Evolutionary conservation across 1,284 basidiomycete species (phyloP).

Genomic region (Kwoniella shivajii): DNA sequence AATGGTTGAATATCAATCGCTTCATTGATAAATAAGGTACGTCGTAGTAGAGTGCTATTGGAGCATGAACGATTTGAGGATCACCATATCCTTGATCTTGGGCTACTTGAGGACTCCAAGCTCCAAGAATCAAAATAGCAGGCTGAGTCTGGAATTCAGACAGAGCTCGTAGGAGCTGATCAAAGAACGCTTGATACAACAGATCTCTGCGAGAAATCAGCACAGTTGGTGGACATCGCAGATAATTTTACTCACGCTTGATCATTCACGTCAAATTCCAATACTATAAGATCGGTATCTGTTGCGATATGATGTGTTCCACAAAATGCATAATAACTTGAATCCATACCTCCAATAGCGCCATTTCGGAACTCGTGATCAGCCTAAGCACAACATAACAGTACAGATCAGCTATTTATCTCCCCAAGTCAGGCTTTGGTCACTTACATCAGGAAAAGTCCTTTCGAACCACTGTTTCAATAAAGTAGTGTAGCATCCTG

Average conservation of each 20-base stretch:
- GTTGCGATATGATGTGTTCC: slow-evolving; percentile 51
- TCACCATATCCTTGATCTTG: slow-evolving; percentile 52
- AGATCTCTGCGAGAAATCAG: slow-evolving; percentile 25
- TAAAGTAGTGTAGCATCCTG: slow-evolving; percentile 49
- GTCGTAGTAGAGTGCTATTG: slow-evolving; percentile 53
- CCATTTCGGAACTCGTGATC: slow-evolving; percentile 44
- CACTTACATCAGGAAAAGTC: slow-evolving; percentile 43
- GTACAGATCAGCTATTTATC: neutral
- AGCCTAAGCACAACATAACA: no score
- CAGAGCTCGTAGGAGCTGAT: slow-evolving; percentile 52
- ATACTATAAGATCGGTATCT: slow-evolving; percentile 50
- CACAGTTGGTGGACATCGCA: neutral
- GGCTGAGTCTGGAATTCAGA: slow-evolving; percentile 50
- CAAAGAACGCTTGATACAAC: slow-evolving; percentile 50
- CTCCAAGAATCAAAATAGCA: slow-evolving; percentile 51
- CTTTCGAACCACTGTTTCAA: slow-evolving; percentile 43
- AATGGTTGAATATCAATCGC: slow-evolving; percentile 50
- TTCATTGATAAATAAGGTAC: slow-evolving; percentile 52
- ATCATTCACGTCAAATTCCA: slow-evolving; percentile 55
- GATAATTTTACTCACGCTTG: slow-evolving; percentile 36
- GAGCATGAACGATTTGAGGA: slow-evolving; percentile 50
- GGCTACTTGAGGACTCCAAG: slow-evolving; percentile 50
- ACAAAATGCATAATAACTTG: slow-evolving; percentile 54
- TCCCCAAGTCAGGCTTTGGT: neutral
- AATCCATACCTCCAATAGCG: slow-evolving; percentile 53